Evolutionary conservation across 2,329 filamentous ascomycete genomes (phyloP).

Genomic region (Paramyrothecium roridum): DNA sequence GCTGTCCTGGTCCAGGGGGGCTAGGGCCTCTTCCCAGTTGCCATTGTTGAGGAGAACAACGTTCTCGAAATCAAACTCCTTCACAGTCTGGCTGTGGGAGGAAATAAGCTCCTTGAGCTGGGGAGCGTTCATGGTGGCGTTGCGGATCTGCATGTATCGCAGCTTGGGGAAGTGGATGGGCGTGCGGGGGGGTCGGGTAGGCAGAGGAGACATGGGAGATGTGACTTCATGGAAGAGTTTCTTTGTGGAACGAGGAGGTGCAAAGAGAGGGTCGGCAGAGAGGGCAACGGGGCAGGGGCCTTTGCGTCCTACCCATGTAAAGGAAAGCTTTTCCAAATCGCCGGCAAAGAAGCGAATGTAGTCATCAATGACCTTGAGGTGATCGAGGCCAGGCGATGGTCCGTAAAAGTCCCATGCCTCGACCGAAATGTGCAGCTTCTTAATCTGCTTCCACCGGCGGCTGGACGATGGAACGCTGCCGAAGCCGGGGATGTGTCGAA

Average conservation of each 20-base stretch:
- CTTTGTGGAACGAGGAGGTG: constrained; percentile 46
- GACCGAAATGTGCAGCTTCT: constrained; percentile 68
- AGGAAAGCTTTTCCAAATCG: constrained; percentile 66
- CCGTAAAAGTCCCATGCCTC: constrained; percentile 65
- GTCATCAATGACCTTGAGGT: constrained; percentile 76
- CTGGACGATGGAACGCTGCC: constrained; percentile 70
- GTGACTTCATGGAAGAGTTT: constrained; percentile 66
- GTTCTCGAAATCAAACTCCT: constrained; percentile 78
- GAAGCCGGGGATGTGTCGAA: constrained; percentile 71
- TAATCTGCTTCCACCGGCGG: constrained; percentile 75
- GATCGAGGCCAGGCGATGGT: constrained; percentile 60
- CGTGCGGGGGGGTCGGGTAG: constrained; percentile 46
- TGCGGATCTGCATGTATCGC: constrained; percentile 67
- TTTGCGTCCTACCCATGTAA: constrained; percentile 74
- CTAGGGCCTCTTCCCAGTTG: constrained; percentile 80
- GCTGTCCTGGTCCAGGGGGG: constrained; percentile 53
- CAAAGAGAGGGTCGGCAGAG: constrained; percentile 66
- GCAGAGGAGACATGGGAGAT: constrained; percentile 61
- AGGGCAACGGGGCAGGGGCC: constrained; percentile 73
- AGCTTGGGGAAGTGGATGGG: constrained; percentile 66
- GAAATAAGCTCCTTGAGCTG: constrained; percentile 70
- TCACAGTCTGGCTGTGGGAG: constrained; percentile 63
- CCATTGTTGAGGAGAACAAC: constrained; percentile 65
- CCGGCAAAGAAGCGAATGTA: constrained; percentile 71
- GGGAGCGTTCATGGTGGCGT: constrained; percentile 66